Evolutionary conservation across 2,329 filamentous ascomycete species (phyloP), one percentile per base, ranked within the genome.

Genomic region (Cadophora sp.): DNA sequence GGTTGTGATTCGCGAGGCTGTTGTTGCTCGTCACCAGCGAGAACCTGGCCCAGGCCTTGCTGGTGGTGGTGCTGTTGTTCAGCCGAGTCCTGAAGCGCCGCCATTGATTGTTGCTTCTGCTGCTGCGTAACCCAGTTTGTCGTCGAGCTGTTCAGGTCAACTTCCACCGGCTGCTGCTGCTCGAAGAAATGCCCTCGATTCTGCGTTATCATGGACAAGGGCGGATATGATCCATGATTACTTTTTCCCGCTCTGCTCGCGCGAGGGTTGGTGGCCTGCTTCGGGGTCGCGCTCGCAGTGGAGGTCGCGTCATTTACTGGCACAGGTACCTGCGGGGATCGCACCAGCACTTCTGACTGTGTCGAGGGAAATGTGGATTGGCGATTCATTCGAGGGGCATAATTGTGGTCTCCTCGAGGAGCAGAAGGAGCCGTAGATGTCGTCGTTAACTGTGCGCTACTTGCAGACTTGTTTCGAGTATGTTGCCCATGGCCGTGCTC

Each of bases 51-150:
- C 40, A 6, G 31, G 5, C 31, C 31, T 11, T 43, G 40, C 40
- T 43, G 40, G 12, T 43, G 40, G 16, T 55, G 27, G 8, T 37
- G 40, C 11, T 43, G 40, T 4, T 55, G 27, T 62, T 62, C 37
- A 37, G 62, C 31, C 55, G 61, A 22, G 48, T 40, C 55, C 43
- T 58, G 55, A 37, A 62, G 31, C 22, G 65, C 24, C 55, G 68
- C 62, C 40, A 68, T 67, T 16, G 69, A 64, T 34, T 69, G 71
- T 66, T 77, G 75, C n/a, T 69, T 65, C 27, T 69, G 71, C 66
- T 77, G 75, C 24, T 75, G 69, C 50, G 72, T 72, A 24, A 77
- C 70, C 76, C 76, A 77, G 60, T 72, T 69, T 19, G 68, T 73
- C 6, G 75, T 76, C n/a, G 72, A 62, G 64, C 61, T 71, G 61